Evolutionary conservation across 2,329 filamentous ascomycete genomes (phyloP).

Genomic region (Trichoderma sp.): DNA sequence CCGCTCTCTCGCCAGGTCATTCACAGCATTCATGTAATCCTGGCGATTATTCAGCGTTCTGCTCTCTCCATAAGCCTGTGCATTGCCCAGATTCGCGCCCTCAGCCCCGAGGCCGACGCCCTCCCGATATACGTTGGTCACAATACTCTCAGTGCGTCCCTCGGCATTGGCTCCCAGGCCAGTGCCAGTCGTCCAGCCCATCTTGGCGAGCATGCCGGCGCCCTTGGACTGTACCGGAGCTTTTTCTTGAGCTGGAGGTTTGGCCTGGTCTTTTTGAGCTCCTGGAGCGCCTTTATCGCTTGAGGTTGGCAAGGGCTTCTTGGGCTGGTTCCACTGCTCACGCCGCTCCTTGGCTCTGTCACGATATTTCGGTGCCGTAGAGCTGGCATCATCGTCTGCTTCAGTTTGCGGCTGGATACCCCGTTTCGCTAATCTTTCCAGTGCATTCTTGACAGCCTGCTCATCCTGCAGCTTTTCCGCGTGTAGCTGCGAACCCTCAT

Average conservation of each 20-base stretch:
- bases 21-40: slow-evolving; percentile 66
- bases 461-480: slow-evolving; percentile 46
- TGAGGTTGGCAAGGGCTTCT: slow-evolving; percentile 51
- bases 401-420: slow-evolving; percentile 44
- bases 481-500: slow-evolving; percentile 50
- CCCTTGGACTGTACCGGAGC: slow-evolving; percentile 58
- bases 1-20: slow-evolving; percentile 68
- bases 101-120: slow-evolving; percentile 72
- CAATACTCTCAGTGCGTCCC: slow-evolving; percentile 66
- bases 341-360: slow-evolving; percentile 72
- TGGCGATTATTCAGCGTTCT: slow-evolving; percentile 63
- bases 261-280: slow-evolving; percentile 19
- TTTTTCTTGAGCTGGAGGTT: slow-evolving; percentile 32
- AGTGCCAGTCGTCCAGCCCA: slow-evolving; percentile 70
- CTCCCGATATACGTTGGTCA: slow-evolving; percentile 66
- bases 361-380: slow-evolving; percentile 52
- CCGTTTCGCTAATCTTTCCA: slow-evolving; percentile 45
- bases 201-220: slow-evolving; percentile 69
- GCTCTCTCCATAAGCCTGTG: slow-evolving; percentile 63
- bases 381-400: slow-evolving; percentile 1
- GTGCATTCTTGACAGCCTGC: slow-evolving; percentile 54
- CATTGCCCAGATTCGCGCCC: slow-evolving; percentile 71
- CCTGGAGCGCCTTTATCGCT: slow-evolving; percentile 45
- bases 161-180: slow-evolving; percentile 67
- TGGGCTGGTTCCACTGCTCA: slow-evolving; percentile 63